Conservation (phyloP, 2,329 filamentous ascomycete genomes). For the Fusarium sp. region DNA sequence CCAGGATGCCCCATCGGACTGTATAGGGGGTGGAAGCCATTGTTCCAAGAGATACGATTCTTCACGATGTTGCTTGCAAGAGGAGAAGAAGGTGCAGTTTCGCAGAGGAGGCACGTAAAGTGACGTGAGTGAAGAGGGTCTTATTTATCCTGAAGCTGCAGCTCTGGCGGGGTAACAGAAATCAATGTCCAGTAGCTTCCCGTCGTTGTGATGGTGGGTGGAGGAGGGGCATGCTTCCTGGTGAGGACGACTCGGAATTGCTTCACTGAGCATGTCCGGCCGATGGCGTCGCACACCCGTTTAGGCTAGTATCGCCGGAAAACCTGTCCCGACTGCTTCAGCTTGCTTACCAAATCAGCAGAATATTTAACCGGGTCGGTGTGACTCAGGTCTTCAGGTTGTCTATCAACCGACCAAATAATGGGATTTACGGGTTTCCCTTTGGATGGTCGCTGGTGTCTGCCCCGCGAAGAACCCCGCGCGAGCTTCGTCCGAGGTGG, state of each 20-base stretch:
- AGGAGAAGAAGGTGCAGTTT: neutral
- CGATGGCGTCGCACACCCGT: neutral
- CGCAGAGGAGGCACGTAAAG: neutral
- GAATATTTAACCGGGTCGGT: neutral
- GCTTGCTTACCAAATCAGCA: neutral
- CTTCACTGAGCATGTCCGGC: conserved; percentile 26
- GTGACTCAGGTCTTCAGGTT: neutral
- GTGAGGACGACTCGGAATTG: conserved; percentile 21
- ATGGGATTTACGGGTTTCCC: neutral
- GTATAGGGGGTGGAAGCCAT: conserved; percentile 61
- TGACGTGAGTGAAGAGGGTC: conserved; percentile 21
- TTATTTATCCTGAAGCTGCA: conserved; percentile 19
- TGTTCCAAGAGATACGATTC: conserved; percentile 20
- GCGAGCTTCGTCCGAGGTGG: neutral
- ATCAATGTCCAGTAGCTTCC: neutral
- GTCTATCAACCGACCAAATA: neutral
- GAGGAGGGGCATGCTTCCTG: neutral
- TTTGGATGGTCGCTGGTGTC: neutral
- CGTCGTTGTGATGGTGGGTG: neutral
- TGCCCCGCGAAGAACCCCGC: conserved; percentile 11
- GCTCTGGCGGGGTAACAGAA: conserved; percentile 25
- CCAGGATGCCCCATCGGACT: conserved; percentile 71
- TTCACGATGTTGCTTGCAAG: neutral
- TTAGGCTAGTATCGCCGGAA: conserved; percentile 1
- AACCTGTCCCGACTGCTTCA: neutral